These are phyloP conservation scores for Suhomyces faveliae DNA, from an alignment of 805 yeast species.

Conservation along the genomic window DNA sequence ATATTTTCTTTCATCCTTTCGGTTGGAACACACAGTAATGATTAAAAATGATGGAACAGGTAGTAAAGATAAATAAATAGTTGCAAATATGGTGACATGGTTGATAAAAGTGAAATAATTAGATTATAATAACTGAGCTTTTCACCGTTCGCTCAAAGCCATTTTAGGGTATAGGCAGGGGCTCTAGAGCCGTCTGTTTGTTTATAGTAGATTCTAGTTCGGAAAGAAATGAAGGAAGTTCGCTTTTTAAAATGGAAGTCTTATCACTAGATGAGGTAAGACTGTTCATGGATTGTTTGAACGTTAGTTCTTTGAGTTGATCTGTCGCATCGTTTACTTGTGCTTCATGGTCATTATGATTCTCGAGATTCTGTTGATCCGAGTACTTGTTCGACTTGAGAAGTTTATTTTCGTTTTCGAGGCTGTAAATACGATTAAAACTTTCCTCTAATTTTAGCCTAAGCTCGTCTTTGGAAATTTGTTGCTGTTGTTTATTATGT, in stretches of 20 bases:
- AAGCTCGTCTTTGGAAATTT: constrained; percentile 33
- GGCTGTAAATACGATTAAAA: constrained; percentile 33
- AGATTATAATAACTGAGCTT: not conserved
- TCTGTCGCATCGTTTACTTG: not conserved
- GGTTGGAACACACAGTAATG: not conserved
- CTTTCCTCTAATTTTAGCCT: constrained; percentile 38
- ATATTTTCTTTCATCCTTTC: not conserved
- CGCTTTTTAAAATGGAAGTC: not conserved
- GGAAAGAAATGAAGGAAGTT: constrained; percentile 14
- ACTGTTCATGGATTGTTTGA: not conserved
- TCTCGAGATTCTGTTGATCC: not conserved
- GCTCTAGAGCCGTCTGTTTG: not conserved
- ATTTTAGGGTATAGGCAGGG: not conserved
- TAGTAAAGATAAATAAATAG: not conserved
- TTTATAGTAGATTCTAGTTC: constrained; percentile 14
- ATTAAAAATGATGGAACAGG: not conserved
- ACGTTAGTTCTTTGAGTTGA: not conserved
- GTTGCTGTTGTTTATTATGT: constrained; percentile 1
- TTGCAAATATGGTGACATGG: not conserved
- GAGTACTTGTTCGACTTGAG: constrained; percentile 13
- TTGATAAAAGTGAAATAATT: not conserved
- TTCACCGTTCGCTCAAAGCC: not conserved
- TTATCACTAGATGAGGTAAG: not conserved
- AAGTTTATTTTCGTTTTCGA: constrained; percentile 27
- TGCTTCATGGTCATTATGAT: not conserved